Evolutionary conservation across 805 yeast species (phyloP), one percentile per base, ranked within the genome.

Genomic region (Jamesozyma rosinii): DNA sequence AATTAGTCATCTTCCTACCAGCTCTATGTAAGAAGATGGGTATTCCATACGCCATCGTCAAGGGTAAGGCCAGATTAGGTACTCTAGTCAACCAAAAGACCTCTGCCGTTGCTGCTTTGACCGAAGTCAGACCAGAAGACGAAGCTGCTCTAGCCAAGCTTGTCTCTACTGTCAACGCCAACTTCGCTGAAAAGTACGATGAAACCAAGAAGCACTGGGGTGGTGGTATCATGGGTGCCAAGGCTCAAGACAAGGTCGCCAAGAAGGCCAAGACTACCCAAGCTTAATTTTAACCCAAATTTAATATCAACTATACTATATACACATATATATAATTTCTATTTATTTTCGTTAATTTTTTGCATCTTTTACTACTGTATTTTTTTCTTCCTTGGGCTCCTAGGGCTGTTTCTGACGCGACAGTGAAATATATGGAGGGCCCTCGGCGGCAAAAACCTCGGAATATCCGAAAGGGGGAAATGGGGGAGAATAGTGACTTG

Each of bases 11-110:
- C 65, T 90, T 86, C 83, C 76, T 90, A 63, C 98, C 98, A 68
- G 97, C 98, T 72, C 80, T 90, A 68, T 90, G 97, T 79, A 87
- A 90, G 77, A 92, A 92, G 83, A 81, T 90, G 94, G 97, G 97
- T 76, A 89, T 92, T 56, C 97, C 98, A 70, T 89, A 89, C 79
- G 97, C 97, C 55, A 83, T 89, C 68, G 85, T 89, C 68, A 88
- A 88, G 82, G 96, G 96, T 72, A 88, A 88, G 84, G 95, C 96
- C 57, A 86, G 97, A 79, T 83, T 90, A 66, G 97, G 97, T 59
- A 83, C 97, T 64, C 73, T 90, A 64, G 96, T 88, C 53, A 96
- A 90, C 88, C 79, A 89, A 79, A 90, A 90, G 83, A 88, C 90
- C 66, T 81, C 97, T 55, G 81, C 97, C 50, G 97, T 87, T 58